Percentiles rank a stretch among this genome's conserved stretches.
These are phyloP conservation scores for Dentipellis fragilis DNA, from an alignment of 768 basidiomycete species.

Conservation along the genomic window DNA sequence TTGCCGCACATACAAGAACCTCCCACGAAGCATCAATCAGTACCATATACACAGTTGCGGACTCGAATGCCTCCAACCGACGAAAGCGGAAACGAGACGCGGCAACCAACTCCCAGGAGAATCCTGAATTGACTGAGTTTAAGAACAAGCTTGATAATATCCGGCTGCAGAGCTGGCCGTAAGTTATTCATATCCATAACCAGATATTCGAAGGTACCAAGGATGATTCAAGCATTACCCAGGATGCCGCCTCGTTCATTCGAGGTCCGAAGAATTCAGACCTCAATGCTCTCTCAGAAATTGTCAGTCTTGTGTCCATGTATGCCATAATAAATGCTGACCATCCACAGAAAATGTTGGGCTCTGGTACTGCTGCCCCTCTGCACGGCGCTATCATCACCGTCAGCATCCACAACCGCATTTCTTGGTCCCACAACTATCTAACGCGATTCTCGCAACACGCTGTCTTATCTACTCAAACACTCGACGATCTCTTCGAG, in stretches of 20 bases:
- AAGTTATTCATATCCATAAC: conserved; percentile 16
- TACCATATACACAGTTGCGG: conserved; percentile 25
- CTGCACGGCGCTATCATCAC: conserved; percentile 39
- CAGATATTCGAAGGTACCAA: conserved; percentile 1
- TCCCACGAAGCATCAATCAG: conserved; percentile 40
- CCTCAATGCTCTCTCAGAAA: conserved; percentile 41
- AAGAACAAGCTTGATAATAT: conserved; percentile 42
- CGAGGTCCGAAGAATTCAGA: conserved; percentile 57
- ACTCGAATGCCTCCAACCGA: conserved; percentile 18
- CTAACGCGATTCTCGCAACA: conserved; percentile 60
- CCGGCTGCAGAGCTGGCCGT: conserved; percentile 55
- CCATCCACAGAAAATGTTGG: conserved; percentile 5
- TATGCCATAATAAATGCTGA: background rate
- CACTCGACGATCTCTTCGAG: conserved; percentile 50
- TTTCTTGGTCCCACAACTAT: conserved; percentile 51
- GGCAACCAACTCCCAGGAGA: conserved; percentile 27
- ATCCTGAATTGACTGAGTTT: conserved; percentile 36
- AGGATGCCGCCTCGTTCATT: conserved; percentile 51
- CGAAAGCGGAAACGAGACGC: conserved; percentile 28
- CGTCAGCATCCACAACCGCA: conserved; percentile 49
- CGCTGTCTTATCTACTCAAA: conserved; percentile 60
- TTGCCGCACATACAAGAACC: conserved; percentile 46
- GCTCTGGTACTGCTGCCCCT: conserved; percentile 9
- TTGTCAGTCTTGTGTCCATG: conserved; percentile 22
- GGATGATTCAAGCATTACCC: conserved; percentile 29